Percentiles rank a stretch among this genome's conserved stretches.
phyloP scores from a whole-genome alignment of 306 rosid genomes.

The Cucurbita ficifolia region DNA sequence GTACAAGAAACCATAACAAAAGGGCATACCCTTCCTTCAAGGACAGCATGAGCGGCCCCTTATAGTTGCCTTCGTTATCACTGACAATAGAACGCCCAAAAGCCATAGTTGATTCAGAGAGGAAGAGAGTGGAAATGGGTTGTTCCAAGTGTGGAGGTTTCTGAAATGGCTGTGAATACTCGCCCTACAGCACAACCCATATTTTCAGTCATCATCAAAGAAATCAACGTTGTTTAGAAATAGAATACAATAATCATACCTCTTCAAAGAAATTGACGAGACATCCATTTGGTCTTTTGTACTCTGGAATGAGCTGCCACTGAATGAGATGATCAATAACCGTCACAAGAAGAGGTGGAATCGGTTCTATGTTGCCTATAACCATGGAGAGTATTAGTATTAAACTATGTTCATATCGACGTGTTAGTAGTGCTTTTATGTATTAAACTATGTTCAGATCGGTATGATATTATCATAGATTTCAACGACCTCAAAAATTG shows the following conservation, averaged over 20 bases:
- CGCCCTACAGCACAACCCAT: constrained; percentile 35
- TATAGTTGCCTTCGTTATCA: constrained; percentile 87
- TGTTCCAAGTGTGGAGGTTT: constrained; percentile 99
- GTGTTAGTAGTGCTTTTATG: background rate
- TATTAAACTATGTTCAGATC: background rate
- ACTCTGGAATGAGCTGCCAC: constrained; percentile 91
- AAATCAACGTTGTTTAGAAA: background rate
- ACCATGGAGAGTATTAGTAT: background rate
- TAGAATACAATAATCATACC: constrained; percentile 21
- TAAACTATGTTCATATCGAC: background rate
- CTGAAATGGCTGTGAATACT: constrained; percentile 89
- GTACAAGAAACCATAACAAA: background rate
- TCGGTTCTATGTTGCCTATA: constrained; percentile 73
- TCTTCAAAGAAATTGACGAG: constrained; percentile 85
- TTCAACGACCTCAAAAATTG: background rate
- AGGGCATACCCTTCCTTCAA: constrained; percentile 70
- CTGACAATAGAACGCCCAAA: constrained; percentile 73
- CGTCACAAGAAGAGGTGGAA: constrained; percentile 58
- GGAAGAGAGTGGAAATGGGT: constrained; percentile 78
- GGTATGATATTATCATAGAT: background rate
- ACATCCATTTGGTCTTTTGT: constrained; percentile 92
- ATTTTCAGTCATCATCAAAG: background rate
- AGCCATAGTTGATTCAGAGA: constrained; percentile 87
- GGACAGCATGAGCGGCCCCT: constrained; percentile 84
- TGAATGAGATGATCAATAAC: constrained; percentile 85